Evolutionary conservation across 805 yeast genomes (phyloP), one percentile per base, ranked within the genome.

Genomic region (Zygosaccharomyces siamensis): DNA sequence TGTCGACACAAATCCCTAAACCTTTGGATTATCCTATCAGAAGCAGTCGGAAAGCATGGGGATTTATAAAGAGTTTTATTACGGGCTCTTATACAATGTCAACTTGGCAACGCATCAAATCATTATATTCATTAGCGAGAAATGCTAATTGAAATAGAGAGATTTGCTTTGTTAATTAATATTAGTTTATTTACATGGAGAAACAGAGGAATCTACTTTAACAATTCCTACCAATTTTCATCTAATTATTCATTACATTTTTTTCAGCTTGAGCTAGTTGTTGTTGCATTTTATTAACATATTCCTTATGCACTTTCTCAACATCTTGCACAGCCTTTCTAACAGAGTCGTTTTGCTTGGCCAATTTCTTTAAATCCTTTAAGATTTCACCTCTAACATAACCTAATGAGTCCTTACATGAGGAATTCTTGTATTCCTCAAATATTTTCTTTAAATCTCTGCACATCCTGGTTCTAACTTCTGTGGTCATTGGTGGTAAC

Each of bases 11-110:
- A 43, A 89, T 93, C 35, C 99, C 99, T 2, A 79, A 81, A 33
- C 89, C 92, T 1, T 71, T 93, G 43, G 98, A 93, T 66, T 93
- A 93, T 62, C 99, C 99, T 1, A 86, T 93, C 54, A 75, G 78
- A 28, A 83, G 84, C 57, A 86, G 83, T 54, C 77, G 80, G 56
- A 84, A 77, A 57, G 97, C 98, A 0, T 92, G 98, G 97, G 75
- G 74, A 16, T 86, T 93, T 70, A 93, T 93, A 4, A 77, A 77
- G 50, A 82, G 87, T 31, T 76, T 93, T 66, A 90, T 89, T 61
- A 76, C 78, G 36, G 92, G 90, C 21, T 95, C 96, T 23, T 93
- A 93, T 60, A 87, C 86, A 56, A 76, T 69, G 45, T 80, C 92
- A 45, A 54, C 75, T 36, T 86, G 95, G 93, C 81, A 80, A 53